Evolutionary conservation across 352 stramenopile genomes (phyloP), one percentile per base, ranked within the genome.

Genomic region (Phytopythium ostracodes): DNA sequence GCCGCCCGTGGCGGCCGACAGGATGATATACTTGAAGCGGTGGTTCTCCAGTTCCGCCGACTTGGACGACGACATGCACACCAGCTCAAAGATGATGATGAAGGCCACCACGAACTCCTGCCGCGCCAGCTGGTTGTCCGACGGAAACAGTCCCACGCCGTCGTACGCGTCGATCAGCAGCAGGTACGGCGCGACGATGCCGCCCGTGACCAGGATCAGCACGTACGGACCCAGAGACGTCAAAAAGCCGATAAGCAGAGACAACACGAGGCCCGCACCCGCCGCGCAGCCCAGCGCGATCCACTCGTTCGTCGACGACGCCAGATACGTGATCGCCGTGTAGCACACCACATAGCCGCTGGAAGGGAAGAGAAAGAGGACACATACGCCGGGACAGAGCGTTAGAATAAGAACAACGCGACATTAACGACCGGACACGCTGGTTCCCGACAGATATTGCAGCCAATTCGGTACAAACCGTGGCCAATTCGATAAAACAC

Each of bases 101-200:
- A 96, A 96, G 42, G 84, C 83, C 59, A 96, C 74, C 15, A 96
- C 79, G 70, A 96, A 96, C 60, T 96, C 87, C 62, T 96, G 87
- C 11, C 87, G 86, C 52, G 87, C 87, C 29, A 96, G 65, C 43
- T 87, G 66, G 65, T 93, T 92, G 71, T 92, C 73, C 0, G 59
- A 63, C 4, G 80, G 76, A 64, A 94, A 96, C 9, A 96, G 53
- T 14, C 70, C 78, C 14, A 86, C 67, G 40, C 83, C 83, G 43
- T 89, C 76, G 59, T 89, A 63, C 4, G 79, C 79, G 60, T 96
- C 87, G 11, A 96, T 49, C n/a, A 96, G 74, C 22, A 96, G 67
- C 24, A 96, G 47, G 68, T 92, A 94, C 36, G 78, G 79, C 8
- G 66, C 83, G 36, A 93, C 67, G 65, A 96, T 68, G 3, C 72